These are phyloP conservation scores for Venturiaceae sp. DNA, from an alignment of 2,329 filamentous ascomycete genomes.

Conservation along the genomic window DNA sequence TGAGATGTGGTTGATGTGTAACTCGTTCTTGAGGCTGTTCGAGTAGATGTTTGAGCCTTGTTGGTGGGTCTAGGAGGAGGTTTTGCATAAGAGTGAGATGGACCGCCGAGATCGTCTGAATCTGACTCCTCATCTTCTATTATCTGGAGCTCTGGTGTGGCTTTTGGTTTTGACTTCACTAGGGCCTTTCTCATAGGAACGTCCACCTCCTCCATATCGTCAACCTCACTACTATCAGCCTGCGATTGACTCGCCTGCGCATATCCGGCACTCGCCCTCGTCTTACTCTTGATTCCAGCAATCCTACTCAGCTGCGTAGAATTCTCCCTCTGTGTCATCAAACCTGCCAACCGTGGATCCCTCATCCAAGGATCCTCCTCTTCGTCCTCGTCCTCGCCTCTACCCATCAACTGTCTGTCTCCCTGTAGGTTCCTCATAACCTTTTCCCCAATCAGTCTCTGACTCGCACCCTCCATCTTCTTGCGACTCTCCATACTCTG, in stretches of 20 bases:
- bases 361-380: conserved; percentile 8
- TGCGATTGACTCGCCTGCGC: neutral
- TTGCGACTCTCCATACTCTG: conserved; percentile 14
- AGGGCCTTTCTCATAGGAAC: neutral
- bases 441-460: neutral
- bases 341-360: neutral
- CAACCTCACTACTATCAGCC: neutral
- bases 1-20: neutral
- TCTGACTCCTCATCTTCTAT: neutral
- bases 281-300: neutral
- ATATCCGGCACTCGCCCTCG: neutral
- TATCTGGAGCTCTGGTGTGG: no score
- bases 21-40: neutral
- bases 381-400: neutral
- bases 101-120: neutral
- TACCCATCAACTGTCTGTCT: neutral
- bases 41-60: neutral
- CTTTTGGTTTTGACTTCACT: neutral
- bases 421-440: neutral
- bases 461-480: conserved; percentile 9
- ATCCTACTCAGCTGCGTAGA: neutral
- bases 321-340: conserved; percentile 5
- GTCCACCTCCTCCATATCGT: neutral
- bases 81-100: neutral
- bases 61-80: neutral